A percentile compares a stretch with the other conserved stretches of the same genome.
phyloP scores from a whole-genome alignment of 163 green algal species.

The Scenedesmus sp. region DNA sequence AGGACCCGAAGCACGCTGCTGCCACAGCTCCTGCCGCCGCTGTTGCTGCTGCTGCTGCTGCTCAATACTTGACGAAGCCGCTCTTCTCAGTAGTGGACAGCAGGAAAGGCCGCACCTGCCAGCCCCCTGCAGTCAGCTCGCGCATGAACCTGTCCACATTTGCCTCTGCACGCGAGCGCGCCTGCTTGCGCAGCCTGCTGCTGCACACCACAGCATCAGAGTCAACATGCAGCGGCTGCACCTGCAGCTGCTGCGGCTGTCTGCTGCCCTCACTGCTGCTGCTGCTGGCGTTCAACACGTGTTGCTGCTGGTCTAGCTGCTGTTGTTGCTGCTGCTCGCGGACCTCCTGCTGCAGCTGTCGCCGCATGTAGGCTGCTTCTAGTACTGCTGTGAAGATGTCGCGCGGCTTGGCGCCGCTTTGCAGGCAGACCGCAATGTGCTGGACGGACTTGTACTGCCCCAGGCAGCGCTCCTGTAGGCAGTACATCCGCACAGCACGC shows the following conservation, averaged over 20 bases:
- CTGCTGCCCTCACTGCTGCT: neutral
- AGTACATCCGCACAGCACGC: neutral
- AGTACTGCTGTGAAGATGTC: slow-evolving; percentile 76
- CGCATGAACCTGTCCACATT: slow-evolving; percentile 35
- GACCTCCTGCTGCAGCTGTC: slow-evolving; percentile 32
- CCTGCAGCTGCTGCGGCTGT: neutral
- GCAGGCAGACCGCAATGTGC: slow-evolving; percentile 43
- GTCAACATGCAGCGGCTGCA: slow-evolving; percentile 13
- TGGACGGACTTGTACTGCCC: slow-evolving; percentile 17
- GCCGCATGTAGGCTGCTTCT: slow-evolving; percentile 67
- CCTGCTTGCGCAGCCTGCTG: slow-evolving; percentile 18
- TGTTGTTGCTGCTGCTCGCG: neutral
- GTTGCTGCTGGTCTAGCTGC: neutral
- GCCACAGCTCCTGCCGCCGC: neutral
- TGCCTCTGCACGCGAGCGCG: neutral
- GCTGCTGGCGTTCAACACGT: neutral
- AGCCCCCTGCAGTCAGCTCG: slow-evolving; percentile 19
- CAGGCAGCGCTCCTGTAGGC: slow-evolving; percentile 35
- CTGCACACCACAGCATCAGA: neutral
- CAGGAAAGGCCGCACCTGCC: slow-evolving; percentile 49
- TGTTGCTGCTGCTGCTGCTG: neutral
- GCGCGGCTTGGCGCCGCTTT: slow-evolving; percentile 41
- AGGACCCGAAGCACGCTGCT: neutral
- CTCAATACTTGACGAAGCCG: slow-evolving; percentile 44
- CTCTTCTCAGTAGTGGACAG: slow-evolving; percentile 40